Conservation (phyloP, 345 rosid genomes). For the Isatis tinctoria region DNA sequence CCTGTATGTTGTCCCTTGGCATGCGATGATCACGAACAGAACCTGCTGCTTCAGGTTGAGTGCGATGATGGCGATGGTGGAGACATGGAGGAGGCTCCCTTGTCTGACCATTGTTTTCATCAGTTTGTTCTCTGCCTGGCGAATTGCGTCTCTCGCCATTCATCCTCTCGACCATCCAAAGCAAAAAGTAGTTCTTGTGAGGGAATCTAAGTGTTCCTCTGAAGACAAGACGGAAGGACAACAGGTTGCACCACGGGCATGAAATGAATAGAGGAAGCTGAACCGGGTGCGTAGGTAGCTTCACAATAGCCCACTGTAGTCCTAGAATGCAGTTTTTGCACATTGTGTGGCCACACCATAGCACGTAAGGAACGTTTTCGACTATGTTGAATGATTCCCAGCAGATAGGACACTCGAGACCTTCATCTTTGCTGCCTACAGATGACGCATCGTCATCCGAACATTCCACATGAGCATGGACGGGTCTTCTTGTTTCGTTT, state of each 20-base stretch:
- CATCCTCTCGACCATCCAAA: slow-evolving; percentile 95
- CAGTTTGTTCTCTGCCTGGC: slow-evolving; percentile 29
- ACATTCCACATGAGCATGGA: slow-evolving; percentile 49
- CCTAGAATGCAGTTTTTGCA: slow-evolving; percentile 85
- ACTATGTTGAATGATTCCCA: slow-evolving; percentile 89
- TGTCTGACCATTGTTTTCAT: slow-evolving; percentile 27
- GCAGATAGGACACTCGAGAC: slow-evolving; percentile 87
- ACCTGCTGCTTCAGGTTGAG: slow-evolving; percentile 35
- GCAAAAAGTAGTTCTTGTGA: slow-evolving; percentile 76
- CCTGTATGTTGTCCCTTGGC: slow-evolving; percentile 31
- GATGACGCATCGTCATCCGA: slow-evolving; percentile 70
- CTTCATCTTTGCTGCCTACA: slow-evolving; percentile 56
- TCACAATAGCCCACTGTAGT: slow-evolving; percentile 72
- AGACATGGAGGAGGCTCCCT: slow-evolving; percentile 33
- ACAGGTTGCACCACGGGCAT: slow-evolving; percentile 88
- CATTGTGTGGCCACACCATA: slow-evolving; percentile 94
- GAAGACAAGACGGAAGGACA: slow-evolving; percentile 74
- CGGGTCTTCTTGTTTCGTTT: slow-evolving; percentile 31
- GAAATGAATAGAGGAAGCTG: slow-evolving; percentile 86
- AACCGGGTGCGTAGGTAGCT: slow-evolving; percentile 67
- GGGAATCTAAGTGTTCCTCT: slow-evolving; percentile 78
- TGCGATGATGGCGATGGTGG: slow-evolving; percentile 27
- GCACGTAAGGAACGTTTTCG: slow-evolving; percentile 84
- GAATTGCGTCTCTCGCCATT: slow-evolving; percentile 62
- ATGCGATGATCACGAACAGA: slow-evolving; percentile 21